A percentile compares a stretch with the other conserved stretches of the same genome.
These are phyloP conservation scores for Neofusicoccum sp. DNA, from an alignment of 2,329 filamentous ascomycete species.

Conservation along the genomic window DNA sequence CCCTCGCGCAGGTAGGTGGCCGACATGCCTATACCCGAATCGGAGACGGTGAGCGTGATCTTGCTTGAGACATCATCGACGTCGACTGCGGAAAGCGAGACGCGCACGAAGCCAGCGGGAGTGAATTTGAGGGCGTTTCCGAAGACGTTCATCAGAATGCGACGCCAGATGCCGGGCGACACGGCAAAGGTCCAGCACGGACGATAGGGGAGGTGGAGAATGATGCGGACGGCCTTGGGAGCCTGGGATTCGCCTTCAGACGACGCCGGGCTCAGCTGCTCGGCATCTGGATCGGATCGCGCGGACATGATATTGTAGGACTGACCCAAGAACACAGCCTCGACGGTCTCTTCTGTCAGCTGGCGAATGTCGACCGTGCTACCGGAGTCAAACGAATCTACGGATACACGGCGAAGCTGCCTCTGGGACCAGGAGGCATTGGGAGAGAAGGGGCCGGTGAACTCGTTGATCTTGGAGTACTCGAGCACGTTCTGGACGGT, in stretches of 20 bases:
- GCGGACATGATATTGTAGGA: background rate
- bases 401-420: constrained; percentile 32
- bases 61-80: constrained; percentile 28
- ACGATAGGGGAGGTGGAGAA: constrained; percentile 53
- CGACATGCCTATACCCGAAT: constrained; percentile 22
- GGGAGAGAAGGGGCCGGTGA: constrained; percentile 25
- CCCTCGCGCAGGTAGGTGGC: constrained; percentile 17
- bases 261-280: no score
- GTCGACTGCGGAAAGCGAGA: constrained; percentile 6
- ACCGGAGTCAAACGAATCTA: constrained; percentile 38
- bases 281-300: background rate
- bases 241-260: no score
- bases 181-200: constrained; percentile 52
- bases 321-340: constrained; percentile 27
- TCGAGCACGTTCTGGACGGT: constrained; percentile 44
- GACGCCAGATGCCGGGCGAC: constrained; percentile 52
- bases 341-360: constrained; percentile 37
- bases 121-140: constrained; percentile 65
- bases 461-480: constrained; percentile 41
- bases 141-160: constrained; percentile 63
- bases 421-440: constrained; percentile 33
- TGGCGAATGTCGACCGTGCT: constrained; percentile 36
- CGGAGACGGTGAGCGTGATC: constrained; percentile 17
- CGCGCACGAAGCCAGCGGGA: background rate
- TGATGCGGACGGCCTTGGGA: constrained; percentile 35